Base-by-base conservation (phyloP, 2,329 filamentous ascomycete genomes). In the Tympanopsis confertula region DNA sequence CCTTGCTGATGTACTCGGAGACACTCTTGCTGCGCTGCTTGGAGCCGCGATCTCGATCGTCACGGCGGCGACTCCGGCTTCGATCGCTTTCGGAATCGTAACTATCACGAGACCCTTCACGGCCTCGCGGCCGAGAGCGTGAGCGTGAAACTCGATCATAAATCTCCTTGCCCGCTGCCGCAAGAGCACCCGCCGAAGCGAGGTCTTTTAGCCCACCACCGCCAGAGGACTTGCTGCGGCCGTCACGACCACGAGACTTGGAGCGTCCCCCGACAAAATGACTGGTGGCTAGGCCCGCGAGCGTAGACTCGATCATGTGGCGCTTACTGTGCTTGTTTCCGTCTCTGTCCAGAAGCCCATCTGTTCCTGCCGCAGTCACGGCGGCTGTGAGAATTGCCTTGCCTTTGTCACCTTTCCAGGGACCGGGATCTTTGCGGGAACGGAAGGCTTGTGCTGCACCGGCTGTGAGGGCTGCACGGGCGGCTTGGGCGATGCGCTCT, bases 21-120 rank as follows among this genome's bases (percentile, higher is more conserved):
- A 68, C 56, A 41, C 65, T 68, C 44, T 58, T 59, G 46, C 62
- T 64, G 39, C 65, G 56, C 38, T 53, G 60, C 41, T 54, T 57
- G 12, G 49, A 55, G 20, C 57, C 57, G 35, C 55, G 61, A n/a
- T n/a, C n/a, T n/a, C n/a, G n/a, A n/a, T n/a, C n/a, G 15, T 10
- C 7, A 41, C 61, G 58, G 44, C 63, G 61, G 43, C 65, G 66
- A 18, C 68, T 69, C 49, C 69, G 69, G 46, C 64, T 68, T 38
- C 69, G 66, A 42, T 70, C 65, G 42, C 69, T 68, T 50, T 74
- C 69, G 48, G 68, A 69, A 54, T 41, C 65, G 52, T 55, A 67
- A 57, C 45, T 72, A 44, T 46, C 50, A 7, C 30, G 30, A 10
- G 12, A 18, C n/a, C 22, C 52, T 20, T 36, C 41, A 5, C 57